Base-by-base conservation (phyloP, 805 yeast genomes). In the Saturnispora diversa region DNA sequence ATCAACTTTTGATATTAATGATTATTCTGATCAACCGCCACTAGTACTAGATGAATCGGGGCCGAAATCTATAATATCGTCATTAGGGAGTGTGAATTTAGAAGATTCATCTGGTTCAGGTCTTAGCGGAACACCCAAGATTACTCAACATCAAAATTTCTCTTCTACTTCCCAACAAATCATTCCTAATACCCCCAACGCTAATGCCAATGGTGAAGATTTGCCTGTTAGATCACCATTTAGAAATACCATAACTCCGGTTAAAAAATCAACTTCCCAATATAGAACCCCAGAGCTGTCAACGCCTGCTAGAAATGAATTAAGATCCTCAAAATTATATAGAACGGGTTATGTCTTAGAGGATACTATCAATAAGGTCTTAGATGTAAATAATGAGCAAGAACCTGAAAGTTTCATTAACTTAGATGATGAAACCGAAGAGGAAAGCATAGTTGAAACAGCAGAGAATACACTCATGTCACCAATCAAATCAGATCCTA, bases 191-290 rank as follows among this genome's bases (percentile, higher is more conserved):
- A 44, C 43, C 32, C 47, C 47, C 24, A 16, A 17, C 8, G 6
- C 35, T n/a, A 29, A 31, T 22, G 26, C 25, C 7, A 26, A 39
- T 6, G 22, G 15, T 13, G 26, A 21, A 4, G 16, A 6, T 33
- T 16, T 33, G 26, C 63, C 64, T 11, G 31, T 55, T 13, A 49
- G 63, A 39, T 59, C 64, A 12, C 64, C 64, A 2, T 50, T 48
- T 31, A 48, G 62, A 37, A 21, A 41, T 10, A 32, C 33, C 3
- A 6, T 40, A 2, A 46, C 50, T 4, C 50, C 51, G 4, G 41
- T 45, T 10, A 37, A 39, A 27, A 35, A 41, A 21, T 43, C 42
- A 21, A 46, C 50, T 5, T 31, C 48, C 3, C 50, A 47, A 31
- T 47, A 39, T 22, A 40, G 50, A 44, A 47, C 50, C 5, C 50